These are phyloP conservation scores for Albifimbria verrucaria DNA, from an alignment of 2,329 filamentous ascomycete genomes.

Conservation along the genomic window DNA sequence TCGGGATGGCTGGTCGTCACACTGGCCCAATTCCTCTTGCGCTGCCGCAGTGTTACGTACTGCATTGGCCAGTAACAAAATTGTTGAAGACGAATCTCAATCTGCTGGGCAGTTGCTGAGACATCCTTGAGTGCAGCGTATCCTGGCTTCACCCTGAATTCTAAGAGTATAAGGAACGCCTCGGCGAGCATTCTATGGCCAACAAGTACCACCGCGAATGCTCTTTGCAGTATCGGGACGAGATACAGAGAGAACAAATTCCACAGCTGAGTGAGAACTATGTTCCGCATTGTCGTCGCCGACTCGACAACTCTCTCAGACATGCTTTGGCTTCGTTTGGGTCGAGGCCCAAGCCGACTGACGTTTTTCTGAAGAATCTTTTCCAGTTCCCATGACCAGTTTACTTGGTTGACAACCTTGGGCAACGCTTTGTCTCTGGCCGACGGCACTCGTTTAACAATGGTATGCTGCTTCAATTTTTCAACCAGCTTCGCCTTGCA, in stretches of 20 bases:
- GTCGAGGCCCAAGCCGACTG: constrained; percentile 74
- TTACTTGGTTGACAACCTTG: constrained; percentile 87
- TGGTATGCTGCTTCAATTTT: constrained; percentile 85
- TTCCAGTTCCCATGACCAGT: constrained; percentile 90
- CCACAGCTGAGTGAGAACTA: constrained; percentile 65
- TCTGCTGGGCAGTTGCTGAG: constrained; percentile 93
- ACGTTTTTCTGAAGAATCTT: constrained; percentile 85
- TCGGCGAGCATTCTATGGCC: constrained; percentile 80
- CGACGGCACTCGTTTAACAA: constrained; percentile 71
- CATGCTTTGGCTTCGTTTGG: constrained; percentile 83
- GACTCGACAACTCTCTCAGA: constrained; percentile 93
- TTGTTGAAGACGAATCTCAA: constrained; percentile 94
- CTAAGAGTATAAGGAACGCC: constrained; percentile 71
- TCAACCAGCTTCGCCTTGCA: constrained; percentile 68
- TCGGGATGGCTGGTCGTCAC: constrained; percentile 94
- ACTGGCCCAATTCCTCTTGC: constrained; percentile 91
- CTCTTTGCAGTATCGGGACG: constrained; percentile 69
- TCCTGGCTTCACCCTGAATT: constrained; percentile 77
- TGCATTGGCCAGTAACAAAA: constrained; percentile 99
- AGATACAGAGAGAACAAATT: constrained; percentile 70
- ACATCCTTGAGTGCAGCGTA: constrained; percentile 89
- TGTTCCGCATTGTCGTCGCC: constrained; percentile 79
- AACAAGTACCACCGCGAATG: constrained; percentile 77
- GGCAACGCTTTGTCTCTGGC: constrained; percentile 79
- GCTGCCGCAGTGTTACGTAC: constrained; percentile 83